Evolutionary conservation across 495 filamentous ascomycete species (phyloP).

Genomic region (Hypoxylon lienhwacheense): DNA sequence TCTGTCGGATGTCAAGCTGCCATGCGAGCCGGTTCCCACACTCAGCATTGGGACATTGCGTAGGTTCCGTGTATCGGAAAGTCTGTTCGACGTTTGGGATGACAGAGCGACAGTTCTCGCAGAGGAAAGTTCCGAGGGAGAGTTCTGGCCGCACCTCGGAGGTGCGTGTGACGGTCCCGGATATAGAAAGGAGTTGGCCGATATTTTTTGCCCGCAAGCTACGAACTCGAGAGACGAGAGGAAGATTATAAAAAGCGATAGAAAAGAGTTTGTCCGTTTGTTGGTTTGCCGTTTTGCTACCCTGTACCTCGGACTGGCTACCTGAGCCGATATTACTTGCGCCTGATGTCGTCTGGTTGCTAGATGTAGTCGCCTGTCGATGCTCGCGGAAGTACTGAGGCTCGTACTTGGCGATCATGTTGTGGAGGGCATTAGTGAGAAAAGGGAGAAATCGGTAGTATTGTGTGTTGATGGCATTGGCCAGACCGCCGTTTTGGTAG

Average conservation of each 20-base stretch:
- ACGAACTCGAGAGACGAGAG: conserved; percentile 87
- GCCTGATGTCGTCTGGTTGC: conserved; percentile 66
- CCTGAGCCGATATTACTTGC: conserved; percentile 62
- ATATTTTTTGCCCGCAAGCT: conserved; percentile 89
- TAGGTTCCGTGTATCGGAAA: conserved; percentile 95
- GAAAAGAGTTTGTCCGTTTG: conserved; percentile 96
- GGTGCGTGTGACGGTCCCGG: conserved; percentile 93
- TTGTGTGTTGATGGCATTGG: conserved; percentile 79
- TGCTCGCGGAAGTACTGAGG: conserved; percentile 91
- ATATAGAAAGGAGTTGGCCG: conserved; percentile 89
- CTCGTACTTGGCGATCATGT: conserved; percentile 90
- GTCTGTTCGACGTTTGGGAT: conserved; percentile 93
- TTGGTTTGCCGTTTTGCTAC: conserved; percentile 80
- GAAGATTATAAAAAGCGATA: conserved; percentile 94
- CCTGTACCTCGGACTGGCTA: conserved; percentile 64
- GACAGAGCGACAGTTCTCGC: conserved; percentile 79
- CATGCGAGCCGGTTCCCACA: conserved; percentile 89
- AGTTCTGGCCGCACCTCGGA: conserved; percentile 96
- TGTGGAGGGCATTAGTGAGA: conserved; percentile 85
- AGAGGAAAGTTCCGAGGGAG: conserved; percentile 87
- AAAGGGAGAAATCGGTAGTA: conserved; percentile 97
- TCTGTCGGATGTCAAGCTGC: conserved; percentile 94
- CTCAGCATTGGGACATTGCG: conserved; percentile 89
- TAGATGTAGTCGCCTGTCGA: conserved; percentile 68
- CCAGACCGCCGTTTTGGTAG: conserved; percentile 70